Base-by-base conservation (phyloP, 306 rosid species). In the Prunus mongolica region DNA sequence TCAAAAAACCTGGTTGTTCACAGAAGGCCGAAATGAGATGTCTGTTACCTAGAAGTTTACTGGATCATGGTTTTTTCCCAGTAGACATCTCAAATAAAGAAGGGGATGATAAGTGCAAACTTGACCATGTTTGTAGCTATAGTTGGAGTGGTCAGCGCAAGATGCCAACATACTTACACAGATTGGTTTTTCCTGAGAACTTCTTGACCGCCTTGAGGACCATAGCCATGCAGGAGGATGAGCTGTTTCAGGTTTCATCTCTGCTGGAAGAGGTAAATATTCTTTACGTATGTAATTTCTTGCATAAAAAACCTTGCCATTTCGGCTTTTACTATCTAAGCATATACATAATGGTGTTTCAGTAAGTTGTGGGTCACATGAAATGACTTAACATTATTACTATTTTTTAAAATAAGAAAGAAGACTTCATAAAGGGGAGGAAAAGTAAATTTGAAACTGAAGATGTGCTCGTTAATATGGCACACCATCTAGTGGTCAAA, bases 71-170 rank as follows among this genome's bases (percentile, higher is more conserved):
- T 49, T 92, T 89, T 86, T 92, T 88, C 77, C 86, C 90, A 1
- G 28, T 19, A 52, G 74, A 78, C 79, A 32, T 80, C 24, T 77
- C 70, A 80, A 84, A 77, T 55, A 71, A 72, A 13, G 80, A 73
- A 78, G 89, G 74, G 76, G 85, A 80, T 44, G 86, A 79, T 49
- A 72, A 65, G 62, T 34, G 57, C 81, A 81, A 66, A 16, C 74
- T 76, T 32, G 75, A 81, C 57, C 84, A 51, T 79, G 76, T 67
- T 75, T 73, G 84, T 79, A 87, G 82, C 80, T 91, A 92, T 74
- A 95, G 99, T 80, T 95, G 99, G 99, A 92, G 97, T 69, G 99
- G 97, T 78, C 87, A 82, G 69, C 93, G 97, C 71, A 92, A 88
- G 83, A 83, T 60, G 70, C 99, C 99, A 54, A 88, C 93, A 34